Conservation (phyloP, 1,139 yeast species). For the Kazachstania sp. region DNA sequence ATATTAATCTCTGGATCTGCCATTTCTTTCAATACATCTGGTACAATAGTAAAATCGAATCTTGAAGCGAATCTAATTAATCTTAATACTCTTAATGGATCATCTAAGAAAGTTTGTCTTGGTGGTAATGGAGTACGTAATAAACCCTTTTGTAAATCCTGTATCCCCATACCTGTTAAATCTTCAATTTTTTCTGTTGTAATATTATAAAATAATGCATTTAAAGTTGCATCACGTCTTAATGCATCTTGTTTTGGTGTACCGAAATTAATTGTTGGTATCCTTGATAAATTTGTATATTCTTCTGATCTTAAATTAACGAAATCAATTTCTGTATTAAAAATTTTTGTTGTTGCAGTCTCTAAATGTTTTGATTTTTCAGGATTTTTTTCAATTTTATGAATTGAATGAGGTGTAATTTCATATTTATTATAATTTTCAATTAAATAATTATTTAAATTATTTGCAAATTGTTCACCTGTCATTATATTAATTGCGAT, state of each 20-base stretch:
- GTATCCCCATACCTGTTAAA: conserved; percentile 64
- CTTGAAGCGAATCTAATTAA: conserved; percentile 78
- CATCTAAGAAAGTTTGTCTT: conserved; percentile 76
- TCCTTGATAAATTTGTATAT: conserved; percentile 72
- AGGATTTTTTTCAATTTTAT: conserved; percentile 85
- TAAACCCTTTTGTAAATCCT: conserved; percentile 60
- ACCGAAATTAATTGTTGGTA: conserved; percentile 69
- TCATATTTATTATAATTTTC: conserved; percentile 35
- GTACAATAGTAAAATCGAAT: conserved; percentile 59
- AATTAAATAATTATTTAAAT: conserved; percentile 47
- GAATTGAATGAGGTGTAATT: conserved; percentile 44
- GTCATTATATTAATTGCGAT: conserved; percentile 78
- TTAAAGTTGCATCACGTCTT: conserved; percentile 89
- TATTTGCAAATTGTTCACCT: conserved; percentile 78
- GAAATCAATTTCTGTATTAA: conserved; percentile 78
- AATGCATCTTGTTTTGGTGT: conserved; percentile 88
- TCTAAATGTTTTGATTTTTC: conserved; percentile 93
- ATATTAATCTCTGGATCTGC: conserved; percentile 44
- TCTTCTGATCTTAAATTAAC: conserved; percentile 85
- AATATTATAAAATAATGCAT: conserved; percentile 83
- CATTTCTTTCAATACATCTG: conserved; percentile 60
- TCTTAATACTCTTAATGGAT: conserved; percentile 82
- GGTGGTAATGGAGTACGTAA: conserved; percentile 86
- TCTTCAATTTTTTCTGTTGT: conserved; percentile 67
- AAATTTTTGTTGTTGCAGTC: conserved; percentile 85